Conservation (phyloP, 2,329 filamentous ascomycete species). For the Cladosporium sp. region DNA sequence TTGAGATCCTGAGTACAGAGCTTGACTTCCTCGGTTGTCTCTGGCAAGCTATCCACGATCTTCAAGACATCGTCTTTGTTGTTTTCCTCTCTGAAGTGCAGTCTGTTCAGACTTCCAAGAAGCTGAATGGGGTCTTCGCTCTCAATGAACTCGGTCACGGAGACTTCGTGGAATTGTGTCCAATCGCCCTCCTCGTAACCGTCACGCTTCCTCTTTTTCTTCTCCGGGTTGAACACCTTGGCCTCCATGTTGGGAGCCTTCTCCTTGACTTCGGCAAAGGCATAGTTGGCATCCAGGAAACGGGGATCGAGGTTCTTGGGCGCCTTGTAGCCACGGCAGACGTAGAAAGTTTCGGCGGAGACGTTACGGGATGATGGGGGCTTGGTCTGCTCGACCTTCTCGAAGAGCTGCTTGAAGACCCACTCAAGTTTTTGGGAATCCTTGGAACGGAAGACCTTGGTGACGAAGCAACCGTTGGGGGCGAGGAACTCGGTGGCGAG, state of each 20-base stretch:
- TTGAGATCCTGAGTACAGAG: conserved; percentile 80
- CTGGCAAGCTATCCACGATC: conserved; percentile 79
- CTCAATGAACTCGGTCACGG: conserved; percentile 91
- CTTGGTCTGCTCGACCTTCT: conserved; percentile 94
- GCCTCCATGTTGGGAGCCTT: conserved; percentile 92
- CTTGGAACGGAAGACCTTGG: conserved; percentile 95
- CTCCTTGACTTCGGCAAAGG: conserved; percentile 88
- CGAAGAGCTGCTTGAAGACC: conserved; percentile 97
- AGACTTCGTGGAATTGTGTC: conserved; percentile 84
- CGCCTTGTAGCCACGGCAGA: conserved; percentile 92
- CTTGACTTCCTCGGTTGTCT: conserved; percentile 81
- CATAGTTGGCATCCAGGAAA: conserved; percentile 83
- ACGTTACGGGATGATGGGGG: conserved; percentile 94
- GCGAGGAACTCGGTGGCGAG: conserved; percentile 89
- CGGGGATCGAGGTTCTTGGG: conserved; percentile 90
- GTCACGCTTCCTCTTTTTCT: conserved; percentile 96
- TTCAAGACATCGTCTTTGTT: conserved; percentile 75
- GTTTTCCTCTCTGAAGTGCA: conserved; percentile 81
- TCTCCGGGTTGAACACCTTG: conserved; percentile 95
- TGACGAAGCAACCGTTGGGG: conserved; percentile 90
- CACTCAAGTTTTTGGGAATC: conserved; percentile 95
- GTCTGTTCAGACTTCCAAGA: conserved; percentile 78
- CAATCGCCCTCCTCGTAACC: conserved; percentile 97
- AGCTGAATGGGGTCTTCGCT: conserved; percentile 91
- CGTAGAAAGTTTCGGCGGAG: conserved; percentile 97